Conservation (phyloP, 768 basidiomycete species). For the Macrolepiota dolichaula region DNA sequence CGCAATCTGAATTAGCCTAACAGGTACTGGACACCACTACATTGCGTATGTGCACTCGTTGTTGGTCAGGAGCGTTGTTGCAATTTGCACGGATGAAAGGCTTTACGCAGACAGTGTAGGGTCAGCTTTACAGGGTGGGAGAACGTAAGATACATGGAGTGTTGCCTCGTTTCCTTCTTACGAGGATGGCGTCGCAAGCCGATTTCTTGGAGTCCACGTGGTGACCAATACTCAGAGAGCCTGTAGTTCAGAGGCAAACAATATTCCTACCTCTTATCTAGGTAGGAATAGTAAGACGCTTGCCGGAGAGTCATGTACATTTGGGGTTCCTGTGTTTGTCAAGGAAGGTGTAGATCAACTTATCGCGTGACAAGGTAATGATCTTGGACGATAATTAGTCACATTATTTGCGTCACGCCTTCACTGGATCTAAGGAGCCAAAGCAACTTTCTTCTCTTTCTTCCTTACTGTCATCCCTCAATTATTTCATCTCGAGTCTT, state of each 20-base stretch:
- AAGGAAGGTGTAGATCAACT: not conserved
- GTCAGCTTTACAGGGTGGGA: too few relatives aligned
- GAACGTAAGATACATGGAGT: too few relatives aligned
- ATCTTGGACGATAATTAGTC: constrained; percentile 18
- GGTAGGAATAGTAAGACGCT: not conserved
- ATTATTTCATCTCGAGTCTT: constrained; percentile 18
- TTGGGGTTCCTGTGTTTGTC: not conserved
- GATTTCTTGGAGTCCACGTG: not conserved
- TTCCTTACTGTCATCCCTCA: constrained; percentile 27
- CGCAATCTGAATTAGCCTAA: too few relatives aligned
- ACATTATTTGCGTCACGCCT: constrained; percentile 23
- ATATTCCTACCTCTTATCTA: too few relatives aligned
- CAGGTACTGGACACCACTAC: too few relatives aligned
- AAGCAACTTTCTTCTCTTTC: constrained; percentile 26
- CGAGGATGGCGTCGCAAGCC: too few relatives aligned
- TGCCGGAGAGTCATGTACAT: not conserved
- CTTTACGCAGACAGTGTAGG: too few relatives aligned
- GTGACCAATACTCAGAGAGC: not conserved
- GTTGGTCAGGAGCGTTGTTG: too few relatives aligned
- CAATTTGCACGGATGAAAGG: too few relatives aligned
- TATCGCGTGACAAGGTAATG: constrained; percentile 6
- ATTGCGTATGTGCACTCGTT: too few relatives aligned
- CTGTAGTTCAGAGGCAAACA: too few relatives aligned
- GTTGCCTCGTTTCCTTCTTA: too few relatives aligned
- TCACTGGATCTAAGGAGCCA: constrained; percentile 15